A percentile compares a stretch with the other conserved stretches of the same genome.
These are phyloP conservation scores for Pythium oligandrum DNA, from an alignment of 352 stramenopile genomes.

Conservation along the genomic window DNA sequence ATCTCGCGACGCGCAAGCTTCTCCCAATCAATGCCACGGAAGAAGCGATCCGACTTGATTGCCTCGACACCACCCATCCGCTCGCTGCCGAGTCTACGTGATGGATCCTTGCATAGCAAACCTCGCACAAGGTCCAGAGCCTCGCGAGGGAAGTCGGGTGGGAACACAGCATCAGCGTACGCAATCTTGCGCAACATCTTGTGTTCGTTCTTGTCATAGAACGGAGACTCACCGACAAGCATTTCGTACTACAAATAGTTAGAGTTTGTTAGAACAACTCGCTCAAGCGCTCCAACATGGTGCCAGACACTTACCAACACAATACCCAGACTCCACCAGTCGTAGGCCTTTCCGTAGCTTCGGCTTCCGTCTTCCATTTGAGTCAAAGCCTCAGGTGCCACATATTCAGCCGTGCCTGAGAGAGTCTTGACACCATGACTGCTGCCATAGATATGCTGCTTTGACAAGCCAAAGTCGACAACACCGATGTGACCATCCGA, in stretches of 20 bases:
- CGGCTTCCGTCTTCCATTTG: conserved; percentile 75
- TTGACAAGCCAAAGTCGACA: conserved; percentile 86
- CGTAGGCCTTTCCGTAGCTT: conserved; percentile 86
- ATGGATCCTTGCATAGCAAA: conserved; percentile 70
- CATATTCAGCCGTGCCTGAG: conserved; percentile 83
- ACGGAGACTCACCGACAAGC: conserved; percentile 80
- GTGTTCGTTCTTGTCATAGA: conserved; percentile 88
- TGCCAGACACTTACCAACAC: conserved; percentile 63
- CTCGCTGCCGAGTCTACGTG: conserved; percentile 60
- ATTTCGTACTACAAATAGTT: conserved; percentile 72
- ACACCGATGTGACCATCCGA: conserved; percentile 84
- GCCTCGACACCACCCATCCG: conserved; percentile 54
- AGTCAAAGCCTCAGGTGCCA: conserved; percentile 76
- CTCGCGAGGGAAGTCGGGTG: conserved; percentile 67
- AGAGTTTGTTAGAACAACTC: not conserved
- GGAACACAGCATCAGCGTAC: conserved; percentile 72
- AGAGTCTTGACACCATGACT: conserved; percentile 84
- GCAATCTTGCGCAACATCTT: conserved; percentile 86
- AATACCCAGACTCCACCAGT: conserved; percentile 87
- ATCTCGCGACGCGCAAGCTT: conserved; percentile 65
- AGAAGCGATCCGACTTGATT: conserved; percentile 76
- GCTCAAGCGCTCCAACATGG: too few relatives aligned
- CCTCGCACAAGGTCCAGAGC: conserved; percentile 73
- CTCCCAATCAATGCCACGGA: conserved; percentile 71
- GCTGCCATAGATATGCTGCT: conserved; percentile 86